A percentile compares a stretch with the other conserved stretches of the same genome.
These are phyloP conservation scores for Lasiosphaeris hirsuta DNA, from an alignment of 495 filamentous ascomycete genomes.

Conservation along the genomic window DNA sequence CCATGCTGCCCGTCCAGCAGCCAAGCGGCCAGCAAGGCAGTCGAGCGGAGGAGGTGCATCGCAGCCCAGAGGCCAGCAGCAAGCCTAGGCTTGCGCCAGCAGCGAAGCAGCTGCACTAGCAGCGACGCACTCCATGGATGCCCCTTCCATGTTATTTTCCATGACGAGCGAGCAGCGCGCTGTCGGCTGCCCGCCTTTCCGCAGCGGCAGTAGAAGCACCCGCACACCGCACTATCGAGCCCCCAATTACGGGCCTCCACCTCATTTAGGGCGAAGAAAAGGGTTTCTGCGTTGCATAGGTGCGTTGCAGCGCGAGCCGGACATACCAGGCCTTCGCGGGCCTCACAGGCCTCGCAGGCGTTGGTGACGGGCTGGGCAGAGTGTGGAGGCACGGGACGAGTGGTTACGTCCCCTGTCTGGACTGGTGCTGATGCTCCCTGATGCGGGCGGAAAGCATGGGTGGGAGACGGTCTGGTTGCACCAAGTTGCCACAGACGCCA, in stretches of 20 bases:
- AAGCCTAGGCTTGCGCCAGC: too few species aligned
- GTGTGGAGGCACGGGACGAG: conserved; percentile 19
- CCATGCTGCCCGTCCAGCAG: too few species aligned
- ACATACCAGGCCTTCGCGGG: too few species aligned
- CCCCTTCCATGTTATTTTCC: neutral
- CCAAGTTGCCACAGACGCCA: conserved; percentile 27
- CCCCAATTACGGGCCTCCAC: conserved; percentile 22
- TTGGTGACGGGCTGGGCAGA: conserved; percentile 23
- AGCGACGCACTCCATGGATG: neutral
- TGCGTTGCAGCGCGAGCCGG: too few species aligned
- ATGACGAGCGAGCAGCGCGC: neutral
- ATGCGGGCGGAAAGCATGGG: conserved; percentile 29
- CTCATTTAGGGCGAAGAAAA: conserved; percentile 22
- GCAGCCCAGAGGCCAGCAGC: too few species aligned
- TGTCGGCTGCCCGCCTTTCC: neutral
- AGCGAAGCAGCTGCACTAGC: too few species aligned
- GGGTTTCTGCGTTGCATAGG: conserved; percentile 23
- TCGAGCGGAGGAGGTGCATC: too few species aligned
- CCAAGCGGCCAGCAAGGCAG: too few species aligned
- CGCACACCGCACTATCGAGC: conserved; percentile 16
- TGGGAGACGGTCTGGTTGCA: conserved; percentile 22
- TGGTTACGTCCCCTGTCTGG: conserved; percentile 17
- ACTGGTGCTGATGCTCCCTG: conserved; percentile 10
- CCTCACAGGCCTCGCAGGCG: neutral
- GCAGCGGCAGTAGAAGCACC: neutral